phyloP scores from a whole-genome alignment of 768 basidiomycete genomes.

The Podaxis sp. region DNA sequence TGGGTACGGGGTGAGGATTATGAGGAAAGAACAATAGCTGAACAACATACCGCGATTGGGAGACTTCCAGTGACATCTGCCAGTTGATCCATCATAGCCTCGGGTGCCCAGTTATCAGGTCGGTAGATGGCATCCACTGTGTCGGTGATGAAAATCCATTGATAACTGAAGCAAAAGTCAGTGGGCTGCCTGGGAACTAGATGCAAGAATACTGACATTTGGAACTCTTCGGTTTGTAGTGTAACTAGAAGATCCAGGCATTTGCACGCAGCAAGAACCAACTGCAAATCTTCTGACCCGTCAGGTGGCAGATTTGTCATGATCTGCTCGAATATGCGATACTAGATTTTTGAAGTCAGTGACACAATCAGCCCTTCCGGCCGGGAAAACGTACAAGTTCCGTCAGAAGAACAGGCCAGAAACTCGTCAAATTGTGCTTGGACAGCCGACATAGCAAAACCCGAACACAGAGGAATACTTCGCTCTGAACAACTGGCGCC shows the following conservation, averaged over 20 bases:
- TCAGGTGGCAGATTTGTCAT: conserved; percentile 72
- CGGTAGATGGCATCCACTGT: conserved; percentile 94
- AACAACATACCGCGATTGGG: conserved; percentile 42
- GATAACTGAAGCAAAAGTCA: conserved; percentile 56
- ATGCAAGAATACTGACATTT: conserved; percentile 60
- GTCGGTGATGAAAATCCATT: conserved; percentile 99
- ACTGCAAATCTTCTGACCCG: conserved; percentile 79
- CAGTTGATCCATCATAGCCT: conserved; percentile 88
- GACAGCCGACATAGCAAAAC: conserved; percentile 89
- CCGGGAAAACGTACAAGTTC: conserved; percentile 64
- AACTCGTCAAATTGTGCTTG: conserved; percentile 87
- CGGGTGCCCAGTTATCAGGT: conserved; percentile 79
- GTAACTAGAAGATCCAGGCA: conserved; percentile 91
- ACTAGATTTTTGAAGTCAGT: conserved; percentile 41
- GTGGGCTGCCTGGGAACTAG: conserved; percentile 1
- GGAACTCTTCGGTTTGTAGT: conserved; percentile 96
- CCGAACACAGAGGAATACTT: conserved; percentile 92
- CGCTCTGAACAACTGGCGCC: conserved; percentile 85
- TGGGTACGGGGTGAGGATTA: background rate
- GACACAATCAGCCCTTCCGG: background rate
- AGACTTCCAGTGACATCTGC: conserved; percentile 77
- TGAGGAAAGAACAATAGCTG: background rate
- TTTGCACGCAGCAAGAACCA: conserved; percentile 89
- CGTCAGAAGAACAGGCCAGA: conserved; percentile 95
- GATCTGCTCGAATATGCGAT: conserved; percentile 86